A percentile compares a stretch with the other conserved stretches of the same genome.
These are phyloP conservation scores for Alternaria atra DNA, from an alignment of 2,329 filamentous ascomycete genomes.

Conservation along the genomic window DNA sequence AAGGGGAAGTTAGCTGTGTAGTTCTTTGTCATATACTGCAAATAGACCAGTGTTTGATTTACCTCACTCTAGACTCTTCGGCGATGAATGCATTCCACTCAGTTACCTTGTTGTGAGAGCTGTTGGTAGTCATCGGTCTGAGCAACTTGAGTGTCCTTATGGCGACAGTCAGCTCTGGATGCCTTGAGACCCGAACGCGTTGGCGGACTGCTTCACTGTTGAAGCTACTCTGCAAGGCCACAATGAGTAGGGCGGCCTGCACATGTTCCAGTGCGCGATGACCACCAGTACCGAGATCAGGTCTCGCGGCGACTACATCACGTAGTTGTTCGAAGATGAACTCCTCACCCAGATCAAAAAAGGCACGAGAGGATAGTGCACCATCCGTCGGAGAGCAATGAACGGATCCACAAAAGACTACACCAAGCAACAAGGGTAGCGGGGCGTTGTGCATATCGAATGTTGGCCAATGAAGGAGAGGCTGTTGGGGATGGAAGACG, in stretches of 20 bases:
- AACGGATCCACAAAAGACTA: conserved; percentile 53
- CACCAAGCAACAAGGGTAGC: conserved; percentile 51
- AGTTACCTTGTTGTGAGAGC: background rate
- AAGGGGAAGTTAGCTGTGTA: background rate
- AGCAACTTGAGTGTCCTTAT: conserved; percentile 12
- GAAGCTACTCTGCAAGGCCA: conserved; percentile 14
- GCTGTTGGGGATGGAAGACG: conserved; percentile 57
- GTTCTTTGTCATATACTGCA: background rate
- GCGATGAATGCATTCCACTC: conserved; percentile 21
- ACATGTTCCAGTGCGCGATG: conserved; percentile 7
- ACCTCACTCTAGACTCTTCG: conserved; percentile 19
- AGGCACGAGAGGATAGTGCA: conserved; percentile 15
- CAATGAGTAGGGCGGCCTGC: conserved; percentile 21
- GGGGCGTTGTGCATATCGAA: conserved; percentile 53
- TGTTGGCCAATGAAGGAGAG: conserved; percentile 54
- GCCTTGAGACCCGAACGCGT: conserved; percentile 9
- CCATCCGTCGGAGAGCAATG: conserved; percentile 17
- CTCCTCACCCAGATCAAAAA: conserved; percentile 24
- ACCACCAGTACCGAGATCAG: background rate
- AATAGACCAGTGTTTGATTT: background rate
- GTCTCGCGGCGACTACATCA: background rate
- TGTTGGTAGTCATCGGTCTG: background rate
- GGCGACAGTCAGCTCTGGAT: conserved; percentile 17
- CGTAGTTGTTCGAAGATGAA: conserved; percentile 19
- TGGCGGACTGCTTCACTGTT: conserved; percentile 16